Conservation (phyloP, 371 early-diverging fungal species). For the Zancudomyces culisetae region DNA sequence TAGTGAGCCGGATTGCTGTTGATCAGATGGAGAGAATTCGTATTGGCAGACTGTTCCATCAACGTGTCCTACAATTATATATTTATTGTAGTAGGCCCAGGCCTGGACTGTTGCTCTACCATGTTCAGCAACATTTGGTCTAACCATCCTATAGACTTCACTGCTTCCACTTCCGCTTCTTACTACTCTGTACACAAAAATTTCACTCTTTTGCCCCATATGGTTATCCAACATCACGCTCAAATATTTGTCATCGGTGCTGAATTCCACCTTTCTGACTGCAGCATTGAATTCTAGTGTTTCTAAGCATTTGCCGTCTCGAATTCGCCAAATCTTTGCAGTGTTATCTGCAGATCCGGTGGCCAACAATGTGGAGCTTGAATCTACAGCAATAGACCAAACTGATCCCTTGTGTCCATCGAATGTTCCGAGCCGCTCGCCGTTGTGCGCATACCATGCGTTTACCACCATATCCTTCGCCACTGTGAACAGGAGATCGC, state of each 20-base stretch:
- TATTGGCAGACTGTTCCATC: slow-evolving; percentile 77
- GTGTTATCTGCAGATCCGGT: slow-evolving; percentile 94
- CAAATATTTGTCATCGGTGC: slow-evolving; percentile 65
- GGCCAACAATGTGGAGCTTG: slow-evolving; percentile 56
- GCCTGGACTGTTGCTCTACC: slow-evolving; percentile 86
- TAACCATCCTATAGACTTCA: slow-evolving; percentile 46
- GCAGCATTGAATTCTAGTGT: slow-evolving; percentile 80
- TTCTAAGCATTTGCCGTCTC: slow-evolving; percentile 76
- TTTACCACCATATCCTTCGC: slow-evolving; percentile 87
- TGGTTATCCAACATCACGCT: slow-evolving; percentile 88
- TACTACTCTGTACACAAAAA: slow-evolving; percentile 44
- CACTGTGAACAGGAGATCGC: slow-evolving; percentile 94
- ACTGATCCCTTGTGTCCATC: slow-evolving; percentile 90
- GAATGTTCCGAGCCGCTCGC: slow-evolving; percentile 92
- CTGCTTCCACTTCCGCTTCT: slow-evolving; percentile 27
- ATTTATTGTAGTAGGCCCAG: slow-evolving; percentile 82
- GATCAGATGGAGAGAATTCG: slow-evolving; percentile 45
- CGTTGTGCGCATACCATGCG: slow-evolving; percentile 94
- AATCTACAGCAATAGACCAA: slow-evolving; percentile 83
- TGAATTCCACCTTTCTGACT: slow-evolving; percentile 83
- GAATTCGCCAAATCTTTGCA: slow-evolving; percentile 86
- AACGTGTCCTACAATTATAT: slow-evolving; percentile 81
- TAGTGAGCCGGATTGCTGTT: too few relatives aligned
- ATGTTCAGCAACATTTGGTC: slow-evolving; percentile 38
- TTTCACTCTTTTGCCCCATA: slow-evolving; percentile 80